Evolutionary conservation across 148 eudicot species (phyloP).

Genomic region (Amaranthus hypochondriacus): DNA sequence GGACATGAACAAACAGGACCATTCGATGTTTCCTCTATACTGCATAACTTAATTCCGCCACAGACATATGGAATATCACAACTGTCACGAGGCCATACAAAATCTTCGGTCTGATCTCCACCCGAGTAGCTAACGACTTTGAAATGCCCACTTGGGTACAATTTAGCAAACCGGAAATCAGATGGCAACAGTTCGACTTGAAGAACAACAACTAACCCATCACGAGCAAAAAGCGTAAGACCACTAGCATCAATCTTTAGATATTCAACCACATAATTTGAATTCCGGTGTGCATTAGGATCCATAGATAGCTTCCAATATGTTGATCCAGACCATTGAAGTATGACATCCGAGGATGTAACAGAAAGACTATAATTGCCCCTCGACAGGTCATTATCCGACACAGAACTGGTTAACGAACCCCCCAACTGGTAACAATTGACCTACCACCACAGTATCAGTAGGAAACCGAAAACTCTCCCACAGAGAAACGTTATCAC

Average conservation of each 20-base stretch:
- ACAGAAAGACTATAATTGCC: slow-evolving; percentile 50
- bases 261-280: slow-evolving; percentile 42
- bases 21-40: slow-evolving; percentile 14
- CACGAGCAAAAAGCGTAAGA: slow-evolving; percentile 40
- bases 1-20: slow-evolving; percentile 61
- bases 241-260: slow-evolving; percentile 53
- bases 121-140: slow-evolving; percentile 41
- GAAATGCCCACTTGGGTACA: slow-evolving; percentile 52
- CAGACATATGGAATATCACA: slow-evolving; percentile 58
- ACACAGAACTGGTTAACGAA: slow-evolving; percentile 32
- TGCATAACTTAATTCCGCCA: slow-evolving; percentile 58
- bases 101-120: slow-evolving; percentile 26
- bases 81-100: slow-evolving; percentile 43
- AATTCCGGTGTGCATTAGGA: slow-evolving; percentile 31
- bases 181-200: slow-evolving; percentile 32
- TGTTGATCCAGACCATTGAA: slow-evolving; percentile 51
- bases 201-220: slow-evolving; percentile 41
- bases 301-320: slow-evolving; percentile 76
- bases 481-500: slow-evolving; percentile 52
- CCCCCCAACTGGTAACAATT: slow-evolving; percentile 40
- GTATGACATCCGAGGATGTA: slow-evolving; percentile 40
- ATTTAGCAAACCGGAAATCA: slow-evolving; percentile 45
- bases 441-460: slow-evolving; percentile 67
- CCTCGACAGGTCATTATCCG: slow-evolving; percentile 40
- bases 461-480: slow-evolving; percentile 62